Evolutionary conservation across 305 asterid species (phyloP).

Genomic region (Fraxinus sp.): DNA sequence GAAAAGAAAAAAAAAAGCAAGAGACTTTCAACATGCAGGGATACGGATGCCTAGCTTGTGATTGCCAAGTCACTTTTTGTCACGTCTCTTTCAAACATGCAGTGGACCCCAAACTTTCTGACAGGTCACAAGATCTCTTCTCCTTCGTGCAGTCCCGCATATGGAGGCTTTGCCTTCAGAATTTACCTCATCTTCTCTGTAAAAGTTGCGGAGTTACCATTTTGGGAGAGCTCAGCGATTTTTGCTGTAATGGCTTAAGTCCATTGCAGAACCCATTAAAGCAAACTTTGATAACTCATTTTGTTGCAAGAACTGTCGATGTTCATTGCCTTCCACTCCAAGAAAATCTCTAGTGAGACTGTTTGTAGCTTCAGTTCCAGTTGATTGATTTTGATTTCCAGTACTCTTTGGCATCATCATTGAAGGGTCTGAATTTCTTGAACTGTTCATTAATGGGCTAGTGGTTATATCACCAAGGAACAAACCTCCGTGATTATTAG

Average conservation of each 20-base stretch:
- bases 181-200: neutral
- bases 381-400: slow-evolving; percentile 32
- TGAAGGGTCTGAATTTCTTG: slow-evolving; percentile 25
- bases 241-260: slow-evolving; percentile 47
- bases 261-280: slow-evolving; percentile 29
- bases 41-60: slow-evolving; percentile 41
- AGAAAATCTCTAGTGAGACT: slow-evolving; percentile 79
- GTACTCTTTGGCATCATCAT: slow-evolving; percentile 20
- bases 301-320: slow-evolving; percentile 45
- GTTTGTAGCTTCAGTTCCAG: slow-evolving; percentile 41
- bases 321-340: slow-evolving; percentile 64
- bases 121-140: slow-evolving; percentile 83
- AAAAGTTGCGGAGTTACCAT: neutral
- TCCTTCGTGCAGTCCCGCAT: slow-evolving; percentile 22
- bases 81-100: slow-evolving; percentile 61
- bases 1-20: slow-evolving; percentile 17
- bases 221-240: slow-evolving; percentile 13
- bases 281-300: slow-evolving; percentile 55
- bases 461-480: slow-evolving; percentile 28
- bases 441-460: slow-evolving; percentile 18
- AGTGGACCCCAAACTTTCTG: slow-evolving; percentile 45
- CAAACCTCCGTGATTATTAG: slow-evolving; percentile 23
- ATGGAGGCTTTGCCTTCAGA: slow-evolving; percentile 7
- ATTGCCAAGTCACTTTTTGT: slow-evolving; percentile 51
- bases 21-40: slow-evolving; percentile 41